Conservation (phyloP, 2,329 filamentous ascomycete species). For the Aspergillus ruber region DNA sequence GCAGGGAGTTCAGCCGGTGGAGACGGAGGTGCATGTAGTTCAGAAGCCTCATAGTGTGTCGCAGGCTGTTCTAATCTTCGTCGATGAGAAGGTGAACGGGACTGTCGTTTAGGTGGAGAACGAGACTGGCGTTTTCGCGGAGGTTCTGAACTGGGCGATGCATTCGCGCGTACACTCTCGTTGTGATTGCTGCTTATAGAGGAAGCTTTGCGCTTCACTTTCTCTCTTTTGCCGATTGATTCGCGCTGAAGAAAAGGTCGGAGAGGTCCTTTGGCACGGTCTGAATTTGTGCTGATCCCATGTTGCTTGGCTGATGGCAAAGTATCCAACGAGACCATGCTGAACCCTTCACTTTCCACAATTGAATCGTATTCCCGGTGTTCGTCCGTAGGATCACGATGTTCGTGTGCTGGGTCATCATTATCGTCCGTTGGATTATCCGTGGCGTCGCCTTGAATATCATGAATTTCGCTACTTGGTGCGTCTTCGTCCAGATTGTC, state of each 20-base stretch:
- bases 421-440: conserved; percentile 33
- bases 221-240: conserved; percentile 17
- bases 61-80: not conserved
- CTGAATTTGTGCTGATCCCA: conserved; percentile 27
- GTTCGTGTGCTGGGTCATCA: no score
- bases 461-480: conserved; percentile 1
- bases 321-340: conserved; percentile 51
- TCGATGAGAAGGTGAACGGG: not conserved
- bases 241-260: conserved; percentile 24
- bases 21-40: not conserved
- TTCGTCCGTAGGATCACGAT: conserved; percentile 28
- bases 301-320: conserved; percentile 45
- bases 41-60: not conserved
- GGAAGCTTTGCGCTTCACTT: conserved; percentile 21
- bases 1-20: not conserved
- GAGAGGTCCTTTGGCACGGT: conserved; percentile 18
- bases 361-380: conserved; percentile 49
- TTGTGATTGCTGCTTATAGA: conserved; percentile 14
- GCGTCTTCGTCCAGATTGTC: conserved; percentile 3
- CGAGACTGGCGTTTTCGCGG: not conserved
- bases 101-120: not conserved
- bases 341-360: conserved; percentile 53
- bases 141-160: conserved; percentile 6
- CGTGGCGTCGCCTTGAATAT: conserved; percentile 3
- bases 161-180: conserved; percentile 9